Base-by-base conservation (phyloP, 208 protist species). In the Leishmania amazonensis region DNA sequence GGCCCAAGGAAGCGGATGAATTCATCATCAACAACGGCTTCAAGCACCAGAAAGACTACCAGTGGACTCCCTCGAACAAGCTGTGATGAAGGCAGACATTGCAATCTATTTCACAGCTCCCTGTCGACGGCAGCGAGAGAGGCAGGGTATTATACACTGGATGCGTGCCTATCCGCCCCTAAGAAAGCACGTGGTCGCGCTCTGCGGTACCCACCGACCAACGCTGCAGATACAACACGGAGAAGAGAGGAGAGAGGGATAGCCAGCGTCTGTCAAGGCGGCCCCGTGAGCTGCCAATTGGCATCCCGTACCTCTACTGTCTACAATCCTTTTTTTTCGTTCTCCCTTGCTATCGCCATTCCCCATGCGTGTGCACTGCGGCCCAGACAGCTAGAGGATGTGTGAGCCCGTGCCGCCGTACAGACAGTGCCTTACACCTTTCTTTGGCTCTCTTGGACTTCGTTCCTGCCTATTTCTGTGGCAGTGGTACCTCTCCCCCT, bases 1-100 rank as follows among this genome's bases (percentile, higher is more conserved):
- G 96, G 8, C 96, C 96, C 15, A 85, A 83, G 68, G 93, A 91
- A 81, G 93, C 92, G 17, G 87, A 98, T 62, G 85, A 90, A 0
- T 89, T 97, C 70, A 85, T 96, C 54, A 21, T 81, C 15, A 71
- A 85, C 35, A 88, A 76, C 51, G 94, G 94, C 21, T 96, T 92
- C 88, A 92, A 93, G 84, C 72, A 82, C 65, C 67, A 86, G 51
- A 83, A 87, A 38, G 86, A 80, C 31, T 95, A 93, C 79, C 86
- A 89, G 51, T 95, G 89, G 88, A 42, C 81, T 17, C 80, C 91
- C 2, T 62, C 83, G 24, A 92, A 95, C 81, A 95, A 95, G 80
- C 83, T 95, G 68, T 95, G 85, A 83, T 31, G 45, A 75, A 21
- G 38, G 38, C 19, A 28, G 21, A 21, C 65, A 40, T 40, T 40